Evolutionary conservation across 352 stramenopile species (phyloP).

Genomic region (Globisporangium takayamanum): DNA sequence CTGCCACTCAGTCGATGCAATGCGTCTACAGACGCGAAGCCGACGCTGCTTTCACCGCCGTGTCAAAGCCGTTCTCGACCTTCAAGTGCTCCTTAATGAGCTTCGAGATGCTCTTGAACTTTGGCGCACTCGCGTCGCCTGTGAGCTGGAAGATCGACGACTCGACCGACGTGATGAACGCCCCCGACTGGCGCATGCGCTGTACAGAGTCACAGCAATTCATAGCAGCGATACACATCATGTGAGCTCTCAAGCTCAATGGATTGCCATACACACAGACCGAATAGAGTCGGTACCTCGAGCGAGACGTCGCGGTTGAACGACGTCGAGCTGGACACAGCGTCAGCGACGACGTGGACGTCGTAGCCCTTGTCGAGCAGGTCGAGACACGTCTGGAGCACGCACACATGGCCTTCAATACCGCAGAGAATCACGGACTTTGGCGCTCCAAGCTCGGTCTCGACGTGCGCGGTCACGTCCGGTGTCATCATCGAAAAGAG

Average conservation of each 20-base stretch:
- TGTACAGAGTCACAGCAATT: constrained; percentile 15
- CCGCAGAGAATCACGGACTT: constrained; percentile 93
- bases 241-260: neutral
- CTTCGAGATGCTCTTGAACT: constrained; percentile 92
- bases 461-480: constrained; percentile 85
- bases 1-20: neutral
- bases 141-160: constrained; percentile 94
- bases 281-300: constrained; percentile 24
- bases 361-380: constrained; percentile 94
- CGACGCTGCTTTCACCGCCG: neutral
- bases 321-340: constrained; percentile 84
- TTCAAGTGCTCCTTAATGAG: constrained; percentile 93
- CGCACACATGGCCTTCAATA: constrained; percentile 94
- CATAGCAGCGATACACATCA: neutral
- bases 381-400: constrained; percentile 96
- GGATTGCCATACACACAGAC: neutral
- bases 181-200: constrained; percentile 90
- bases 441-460: constrained; percentile 30
- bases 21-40: constrained; percentile 8
- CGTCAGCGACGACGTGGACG: constrained; percentile 96
- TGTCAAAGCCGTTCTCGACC: constrained; percentile 51
- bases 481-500: constrained; percentile 97
- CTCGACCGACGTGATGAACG: constrained; percentile 95
- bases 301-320: constrained; percentile 92
- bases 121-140: constrained; percentile 82